Evolutionary conservation across 1,284 basidiomycete genomes (phyloP), one percentile per base, ranked within the genome.

Genomic region (Taiwanofungus camphoratus): DNA sequence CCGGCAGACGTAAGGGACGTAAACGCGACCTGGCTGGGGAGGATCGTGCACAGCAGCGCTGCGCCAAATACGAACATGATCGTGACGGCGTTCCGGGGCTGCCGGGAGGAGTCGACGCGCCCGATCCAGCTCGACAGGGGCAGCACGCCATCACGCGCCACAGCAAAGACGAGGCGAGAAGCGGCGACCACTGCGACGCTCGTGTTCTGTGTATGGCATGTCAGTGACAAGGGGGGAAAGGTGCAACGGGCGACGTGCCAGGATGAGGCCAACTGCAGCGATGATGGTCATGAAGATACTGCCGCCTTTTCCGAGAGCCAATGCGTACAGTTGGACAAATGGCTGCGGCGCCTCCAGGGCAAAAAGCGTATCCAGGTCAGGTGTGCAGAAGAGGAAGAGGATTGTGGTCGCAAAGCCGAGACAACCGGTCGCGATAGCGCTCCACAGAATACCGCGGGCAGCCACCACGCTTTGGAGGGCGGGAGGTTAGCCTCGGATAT

Each of bases 11-110:
- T 76, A 45, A 92, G 70, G 13, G 87, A 90, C 2, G 82, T 88
- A 68, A 92, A 93, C 1, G 90, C 90, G 29, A 91, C 90, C 52
- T 83, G 78, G 52, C 86, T 89, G 1, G 89, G 87, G 21, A 92
- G 68, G 54, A 92, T 92, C 3, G 86, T 85, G 68, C 87, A 91
- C 18, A 92, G 69, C 11, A 92, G 55, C 21, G 66, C 41, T 0
- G 84, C 82, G 0, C 76, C 83, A 53, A 90, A 90, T 46, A 85
- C 59, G 59, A 77, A 86, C 59, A 92, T 89, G 53, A 91, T 77
- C 0, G 85, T 89, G 6, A 91, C 79, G 6, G 90, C 87, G 58
- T 91, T 83, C 46, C 71, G 75, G 0, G 90, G 90, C 54, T 91
- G 85, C 2, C 86, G 82, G 13, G 74, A 63, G 0, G 62, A 49